Conservation (phyloP, 257 asterid species). For the Solanum virginianum region DNA sequence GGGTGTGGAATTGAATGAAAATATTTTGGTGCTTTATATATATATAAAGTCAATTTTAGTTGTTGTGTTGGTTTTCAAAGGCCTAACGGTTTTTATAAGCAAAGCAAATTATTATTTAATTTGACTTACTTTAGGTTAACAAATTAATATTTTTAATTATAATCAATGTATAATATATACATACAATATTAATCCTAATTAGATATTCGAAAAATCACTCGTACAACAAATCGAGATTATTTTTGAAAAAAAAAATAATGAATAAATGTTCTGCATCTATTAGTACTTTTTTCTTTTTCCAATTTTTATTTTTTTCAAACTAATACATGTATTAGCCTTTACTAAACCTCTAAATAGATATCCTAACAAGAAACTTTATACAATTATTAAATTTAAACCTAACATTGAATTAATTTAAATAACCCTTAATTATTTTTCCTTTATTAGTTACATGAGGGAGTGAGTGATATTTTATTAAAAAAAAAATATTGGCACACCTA, state of each 20-base stretch:
- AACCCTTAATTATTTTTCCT: neutral
- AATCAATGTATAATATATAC: neutral
- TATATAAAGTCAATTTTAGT: constrained; percentile 6
- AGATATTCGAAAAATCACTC: neutral
- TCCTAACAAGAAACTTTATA: neutral
- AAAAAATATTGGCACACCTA: neutral
- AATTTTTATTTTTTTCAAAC: neutral
- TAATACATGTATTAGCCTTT: neutral
- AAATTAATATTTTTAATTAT: neutral
- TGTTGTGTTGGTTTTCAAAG: constrained; percentile 1
- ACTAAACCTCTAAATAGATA: neutral
- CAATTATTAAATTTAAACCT: neutral
- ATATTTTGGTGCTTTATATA: neutral
- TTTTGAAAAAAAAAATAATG: neutral
- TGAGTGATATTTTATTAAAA: neutral
- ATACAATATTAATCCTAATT: neutral
- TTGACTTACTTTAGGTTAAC: neutral
- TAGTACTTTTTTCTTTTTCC: neutral
- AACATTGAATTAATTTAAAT: neutral
- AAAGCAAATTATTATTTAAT: neutral
- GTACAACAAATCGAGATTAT: neutral
- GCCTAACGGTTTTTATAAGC: neutral
- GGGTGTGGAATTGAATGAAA: constrained; percentile 12
- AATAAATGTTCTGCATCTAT: neutral
- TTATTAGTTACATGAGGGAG: neutral